Conservation (phyloP, 2,329 filamentous ascomycete genomes). For the Fusarium domesticum region DNA sequence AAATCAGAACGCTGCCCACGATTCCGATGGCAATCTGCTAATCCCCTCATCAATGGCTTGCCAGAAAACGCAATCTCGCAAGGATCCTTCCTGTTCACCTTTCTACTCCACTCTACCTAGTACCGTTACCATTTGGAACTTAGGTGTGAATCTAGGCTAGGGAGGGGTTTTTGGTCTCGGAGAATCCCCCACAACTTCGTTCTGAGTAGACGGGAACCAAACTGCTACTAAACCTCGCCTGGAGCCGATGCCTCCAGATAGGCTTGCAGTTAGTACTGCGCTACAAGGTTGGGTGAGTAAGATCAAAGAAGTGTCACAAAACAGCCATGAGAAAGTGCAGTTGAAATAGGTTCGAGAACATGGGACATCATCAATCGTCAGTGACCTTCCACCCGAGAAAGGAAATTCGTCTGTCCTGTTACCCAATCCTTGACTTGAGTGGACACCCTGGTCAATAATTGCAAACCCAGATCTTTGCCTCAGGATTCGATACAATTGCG, state of each 20-base stretch:
- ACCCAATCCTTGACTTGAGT: slow-evolving; percentile 9
- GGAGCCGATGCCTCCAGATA: not conserved
- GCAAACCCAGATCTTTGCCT: not conserved
- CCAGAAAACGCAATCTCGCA: not conserved
- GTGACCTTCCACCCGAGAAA: not conserved
- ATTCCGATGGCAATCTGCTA: too few relatives aligned
- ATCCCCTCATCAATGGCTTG: too few relatives aligned
- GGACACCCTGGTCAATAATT: not conserved
- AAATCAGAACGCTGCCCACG: too few relatives aligned
- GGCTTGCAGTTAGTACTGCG: not conserved
- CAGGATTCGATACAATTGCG: not conserved
- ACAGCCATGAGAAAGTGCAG: too few relatives aligned
- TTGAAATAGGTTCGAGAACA: not conserved
- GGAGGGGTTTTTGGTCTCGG: not conserved
- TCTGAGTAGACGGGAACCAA: not conserved
- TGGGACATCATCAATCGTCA: not conserved
- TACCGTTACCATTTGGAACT: not conserved
- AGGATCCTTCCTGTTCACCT: not conserved
- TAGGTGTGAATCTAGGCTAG: not conserved
- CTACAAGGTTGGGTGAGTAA: not conserved
- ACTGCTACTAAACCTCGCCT: not conserved
- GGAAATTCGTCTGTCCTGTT: slow-evolving; percentile 1
- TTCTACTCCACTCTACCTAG: too few relatives aligned
- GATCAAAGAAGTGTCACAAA: not conserved
- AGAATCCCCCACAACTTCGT: not conserved